Evolutionary conservation across 306 rosid species (phyloP).

Genomic region (Macrotyloma uniflorum): DNA sequence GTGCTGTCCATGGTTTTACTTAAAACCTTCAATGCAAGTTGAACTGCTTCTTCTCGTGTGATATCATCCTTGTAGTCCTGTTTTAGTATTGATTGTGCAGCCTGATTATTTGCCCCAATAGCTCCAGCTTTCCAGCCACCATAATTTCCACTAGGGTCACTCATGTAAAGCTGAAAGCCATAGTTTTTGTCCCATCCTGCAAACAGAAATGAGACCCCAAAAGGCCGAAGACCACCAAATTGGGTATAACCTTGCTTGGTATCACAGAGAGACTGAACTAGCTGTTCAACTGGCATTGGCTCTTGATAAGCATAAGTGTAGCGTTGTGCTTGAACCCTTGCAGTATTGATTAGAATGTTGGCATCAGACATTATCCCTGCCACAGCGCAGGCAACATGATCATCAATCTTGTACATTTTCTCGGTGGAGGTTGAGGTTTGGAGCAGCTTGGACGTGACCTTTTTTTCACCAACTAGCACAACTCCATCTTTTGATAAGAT

Average conservation of each 20-base stretch:
- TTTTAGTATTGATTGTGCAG: constrained; percentile 55
- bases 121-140: constrained; percentile 65
- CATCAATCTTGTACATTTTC: constrained; percentile 61
- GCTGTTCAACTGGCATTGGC: constrained; percentile 61
- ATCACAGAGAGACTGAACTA: constrained; percentile 61
- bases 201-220: constrained; percentile 55
- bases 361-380: constrained; percentile 65
- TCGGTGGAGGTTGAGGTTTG: constrained; percentile 60
- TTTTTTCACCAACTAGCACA: constrained; percentile 58
- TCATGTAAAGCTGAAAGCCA: constrained; percentile 61
- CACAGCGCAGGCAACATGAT: constrained; percentile 61
- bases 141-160: constrained; percentile 62
- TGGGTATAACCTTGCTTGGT: constrained; percentile 60
- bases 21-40: constrained; percentile 56
- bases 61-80: constrained; percentile 62
- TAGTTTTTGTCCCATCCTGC: constrained; percentile 61
- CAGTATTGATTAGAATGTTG: constrained; percentile 57
- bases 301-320: constrained; percentile 53
- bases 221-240: constrained; percentile 57
- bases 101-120: constrained; percentile 58
- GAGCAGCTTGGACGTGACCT: constrained; percentile 58
- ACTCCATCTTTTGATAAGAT: constrained; percentile 58
- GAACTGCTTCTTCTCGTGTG: constrained; percentile 55
- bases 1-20: constrained; percentile 64
- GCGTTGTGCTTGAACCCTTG: constrained; percentile 60